These are phyloP conservation scores for Trametes hirsuta DNA, from an alignment of 1,284 basidiomycete genomes.

Conservation along the genomic window DNA sequence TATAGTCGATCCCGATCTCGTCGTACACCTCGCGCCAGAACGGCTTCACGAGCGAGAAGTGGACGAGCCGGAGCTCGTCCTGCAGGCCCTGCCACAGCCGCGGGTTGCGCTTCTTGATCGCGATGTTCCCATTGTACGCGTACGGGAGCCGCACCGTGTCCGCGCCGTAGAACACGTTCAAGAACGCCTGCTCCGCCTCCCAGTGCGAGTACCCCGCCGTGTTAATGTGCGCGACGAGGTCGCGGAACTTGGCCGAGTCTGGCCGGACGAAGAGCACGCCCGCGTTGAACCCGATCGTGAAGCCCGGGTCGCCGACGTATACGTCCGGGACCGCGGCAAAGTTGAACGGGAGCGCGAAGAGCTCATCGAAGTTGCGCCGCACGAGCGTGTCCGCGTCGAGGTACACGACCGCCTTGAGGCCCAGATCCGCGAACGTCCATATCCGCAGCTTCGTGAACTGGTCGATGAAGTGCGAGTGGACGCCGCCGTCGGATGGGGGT, in stretches of 20 bases:
- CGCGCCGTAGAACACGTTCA: constrained; percentile 47
- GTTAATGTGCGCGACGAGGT: constrained; percentile 38
- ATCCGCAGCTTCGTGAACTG: constrained; percentile 46
- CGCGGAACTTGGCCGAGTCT: constrained; percentile 34
- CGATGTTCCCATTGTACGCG: constrained; percentile 50
- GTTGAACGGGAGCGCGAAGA: constrained; percentile 45
- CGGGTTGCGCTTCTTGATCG: constrained; percentile 41
- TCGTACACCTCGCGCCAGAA: constrained; percentile 34
- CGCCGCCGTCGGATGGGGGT: constrained; percentile 41
- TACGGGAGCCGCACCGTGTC: constrained; percentile 45
- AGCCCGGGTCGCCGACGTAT: constrained; percentile 38
- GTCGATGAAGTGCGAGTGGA: constrained; percentile 42
- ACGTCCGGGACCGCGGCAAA: constrained; percentile 50
- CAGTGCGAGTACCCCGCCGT: constrained; percentile 35
- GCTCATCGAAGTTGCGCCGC: constrained; percentile 46
- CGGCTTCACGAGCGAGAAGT: constrained; percentile 46
- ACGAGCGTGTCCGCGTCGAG: constrained; percentile 50
- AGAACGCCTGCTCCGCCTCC: constrained; percentile 48
- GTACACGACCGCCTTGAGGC: constrained; percentile 47
- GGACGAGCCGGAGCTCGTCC: constrained; percentile 41
- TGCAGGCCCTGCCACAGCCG: constrained; percentile 40
- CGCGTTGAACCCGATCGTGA: constrained; percentile 44
- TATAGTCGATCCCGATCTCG: constrained; percentile 30
- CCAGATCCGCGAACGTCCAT: too few relatives aligned
- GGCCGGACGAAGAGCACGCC: constrained; percentile 45